A percentile compares a stretch with the other conserved stretches of the same genome.
phyloP scores from a whole-genome alignment of 75 land plant species.

The Isoetes taiwanensis region DNA sequence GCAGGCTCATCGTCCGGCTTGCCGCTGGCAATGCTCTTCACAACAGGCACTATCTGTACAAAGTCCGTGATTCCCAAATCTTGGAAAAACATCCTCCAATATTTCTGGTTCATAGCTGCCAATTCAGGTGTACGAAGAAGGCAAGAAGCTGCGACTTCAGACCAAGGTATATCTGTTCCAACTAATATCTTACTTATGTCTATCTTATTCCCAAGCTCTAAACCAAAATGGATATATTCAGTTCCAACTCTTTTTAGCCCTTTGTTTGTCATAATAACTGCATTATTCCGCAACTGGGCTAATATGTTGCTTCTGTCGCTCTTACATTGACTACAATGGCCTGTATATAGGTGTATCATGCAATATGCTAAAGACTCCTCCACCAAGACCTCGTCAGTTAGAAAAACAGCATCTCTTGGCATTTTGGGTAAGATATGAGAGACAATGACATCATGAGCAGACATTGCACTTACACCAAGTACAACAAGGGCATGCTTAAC shows the following conservation, averaged over 20 bases:
- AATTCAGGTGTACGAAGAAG: slow-evolving; percentile 26
- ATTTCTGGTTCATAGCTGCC: slow-evolving; percentile 9
- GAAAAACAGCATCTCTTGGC: slow-evolving; percentile 11
- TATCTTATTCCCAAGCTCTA: slow-evolving; percentile 44
- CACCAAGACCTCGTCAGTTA: slow-evolving; percentile 27
- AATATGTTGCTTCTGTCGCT: slow-evolving; percentile 38
- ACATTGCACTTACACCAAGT: slow-evolving; percentile 54
- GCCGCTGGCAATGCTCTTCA: slow-evolving; percentile 21
- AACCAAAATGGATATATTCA: slow-evolving; percentile 59
- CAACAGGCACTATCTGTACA: slow-evolving; percentile 38
- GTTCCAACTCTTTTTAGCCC: slow-evolving; percentile 38
- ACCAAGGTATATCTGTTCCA: slow-evolving; percentile 37
- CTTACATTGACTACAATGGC: slow-evolving; percentile 41
- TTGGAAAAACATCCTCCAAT: slow-evolving; percentile 59
- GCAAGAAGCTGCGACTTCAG: slow-evolving; percentile 52
- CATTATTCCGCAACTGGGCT: slow-evolving; percentile 35
- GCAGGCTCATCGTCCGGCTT: slow-evolving; percentile 8
- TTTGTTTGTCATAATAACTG: slow-evolving; percentile 52
- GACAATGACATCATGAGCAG: slow-evolving; percentile 69
- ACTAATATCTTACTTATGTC: slow-evolving; percentile 36
- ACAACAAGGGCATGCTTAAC: slow-evolving; percentile 29
- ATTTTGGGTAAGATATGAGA: slow-evolving; percentile 54
- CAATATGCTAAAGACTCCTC: slow-evolving; percentile 57
- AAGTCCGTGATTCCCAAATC: slow-evolving; percentile 81
- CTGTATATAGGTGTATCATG: slow-evolving; percentile 56